Evolutionary conservation across 805 yeast species (phyloP).

Genomic region (Ogataea sp.): DNA sequence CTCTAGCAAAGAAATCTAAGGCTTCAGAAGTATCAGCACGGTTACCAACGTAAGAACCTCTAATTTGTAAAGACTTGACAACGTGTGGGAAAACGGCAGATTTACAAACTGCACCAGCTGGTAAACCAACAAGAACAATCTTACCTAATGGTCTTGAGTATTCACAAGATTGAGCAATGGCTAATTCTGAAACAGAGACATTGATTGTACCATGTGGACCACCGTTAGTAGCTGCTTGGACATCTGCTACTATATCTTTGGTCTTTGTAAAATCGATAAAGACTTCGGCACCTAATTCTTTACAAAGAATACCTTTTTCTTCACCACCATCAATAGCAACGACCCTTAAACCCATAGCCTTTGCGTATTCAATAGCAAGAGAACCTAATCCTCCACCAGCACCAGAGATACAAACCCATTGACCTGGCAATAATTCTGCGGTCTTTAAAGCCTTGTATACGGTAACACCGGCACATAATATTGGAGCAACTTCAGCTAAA

Average conservation of each 20-base stretch:
- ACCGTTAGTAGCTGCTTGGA: constrained; percentile 36
- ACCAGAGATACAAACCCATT: constrained; percentile 71
- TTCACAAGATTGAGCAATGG: constrained; percentile 47
- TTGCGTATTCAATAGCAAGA: constrained; percentile 67
- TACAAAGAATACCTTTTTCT: constrained; percentile 48
- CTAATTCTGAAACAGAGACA: constrained; percentile 48
- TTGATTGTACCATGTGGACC: constrained; percentile 64
- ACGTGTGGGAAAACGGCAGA: constrained; percentile 69
- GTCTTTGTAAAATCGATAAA: constrained; percentile 45
- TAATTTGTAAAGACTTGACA: constrained; percentile 61
- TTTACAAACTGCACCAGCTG: constrained; percentile 67
- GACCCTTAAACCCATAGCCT: constrained; percentile 67
- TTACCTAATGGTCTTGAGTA: constrained; percentile 55
- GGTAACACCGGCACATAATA: constrained; percentile 87
- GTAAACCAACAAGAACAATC: constrained; percentile 60
- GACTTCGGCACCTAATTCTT: constrained; percentile 54
- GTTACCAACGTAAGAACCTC: constrained; percentile 85
- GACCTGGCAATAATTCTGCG: constrained; percentile 63
- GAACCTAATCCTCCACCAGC: constrained; percentile 81
- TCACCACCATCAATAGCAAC: constrained; percentile 70
- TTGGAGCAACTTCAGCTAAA: constrained; percentile 70
- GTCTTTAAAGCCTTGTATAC: constrained; percentile 87
- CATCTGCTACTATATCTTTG: constrained; percentile 33
- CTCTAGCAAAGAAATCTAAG: constrained; percentile 60
- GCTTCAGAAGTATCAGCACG: constrained; percentile 81